These are phyloP conservation scores for Ziziphus jujuba DNA, from an alignment of 306 rosid species.

Conservation along the genomic window DNA sequence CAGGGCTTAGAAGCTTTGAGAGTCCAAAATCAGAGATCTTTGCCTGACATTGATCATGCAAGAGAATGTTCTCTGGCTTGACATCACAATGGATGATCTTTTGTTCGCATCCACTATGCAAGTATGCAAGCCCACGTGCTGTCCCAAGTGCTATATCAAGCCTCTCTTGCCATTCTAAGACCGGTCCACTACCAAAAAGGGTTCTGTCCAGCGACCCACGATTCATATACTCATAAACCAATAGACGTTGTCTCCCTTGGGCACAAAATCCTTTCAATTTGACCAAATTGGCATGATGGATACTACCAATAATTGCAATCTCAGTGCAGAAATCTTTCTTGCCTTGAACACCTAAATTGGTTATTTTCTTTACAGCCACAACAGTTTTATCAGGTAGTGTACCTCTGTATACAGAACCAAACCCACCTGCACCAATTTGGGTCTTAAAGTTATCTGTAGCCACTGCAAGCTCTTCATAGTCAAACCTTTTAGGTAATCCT, in stretches of 20 bases:
- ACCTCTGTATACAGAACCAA: slow-evolving; percentile 86
- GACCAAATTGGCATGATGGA: slow-evolving; percentile 83
- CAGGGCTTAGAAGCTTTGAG: slow-evolving; percentile 74
- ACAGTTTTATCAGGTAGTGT: slow-evolving; percentile 57
- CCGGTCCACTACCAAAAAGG: slow-evolving; percentile 75
- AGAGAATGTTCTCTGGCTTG: slow-evolving; percentile 88
- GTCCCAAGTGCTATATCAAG: slow-evolving; percentile 75
- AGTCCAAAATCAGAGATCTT: slow-evolving; percentile 94
- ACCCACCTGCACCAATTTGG: slow-evolving; percentile 85
- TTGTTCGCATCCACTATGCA: slow-evolving; percentile 77
- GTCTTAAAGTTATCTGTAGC: slow-evolving; percentile 77
- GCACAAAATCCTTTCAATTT: slow-evolving; percentile 82
- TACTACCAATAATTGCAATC: slow-evolving; percentile 82
- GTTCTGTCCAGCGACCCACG: slow-evolving; percentile 79
- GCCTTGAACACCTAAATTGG: slow-evolving; percentile 73
- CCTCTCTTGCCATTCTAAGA: slow-evolving; percentile 90
- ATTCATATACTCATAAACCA: slow-evolving; percentile 89
- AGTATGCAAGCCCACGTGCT: slow-evolving; percentile 88
- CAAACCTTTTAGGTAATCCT: slow-evolving; percentile 87
- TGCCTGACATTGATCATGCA: slow-evolving; percentile 71
- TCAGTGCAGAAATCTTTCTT: slow-evolving; percentile 88
- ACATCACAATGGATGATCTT: slow-evolving; percentile 91
- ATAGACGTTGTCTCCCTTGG: slow-evolving; percentile 67
- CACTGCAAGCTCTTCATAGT: slow-evolving; percentile 60
- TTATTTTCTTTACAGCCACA: slow-evolving; percentile 89